Evolutionary conservation across 345 rosid genomes (phyloP), one percentile per base, ranked within the genome.

Genomic region (Geranium brycei): DNA sequence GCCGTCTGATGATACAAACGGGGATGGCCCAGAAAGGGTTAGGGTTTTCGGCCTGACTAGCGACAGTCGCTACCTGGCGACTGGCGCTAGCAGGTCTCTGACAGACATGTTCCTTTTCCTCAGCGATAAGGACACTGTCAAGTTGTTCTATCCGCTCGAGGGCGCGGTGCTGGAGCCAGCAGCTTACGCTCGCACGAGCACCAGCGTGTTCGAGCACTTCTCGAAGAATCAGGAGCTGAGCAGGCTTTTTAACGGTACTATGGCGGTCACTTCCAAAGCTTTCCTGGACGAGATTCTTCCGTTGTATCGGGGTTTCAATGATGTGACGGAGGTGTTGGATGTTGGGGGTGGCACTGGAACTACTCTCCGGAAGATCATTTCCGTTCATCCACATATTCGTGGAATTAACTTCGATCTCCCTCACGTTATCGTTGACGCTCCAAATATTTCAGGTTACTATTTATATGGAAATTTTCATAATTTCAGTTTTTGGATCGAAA

Each of bases 351-450:
- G 67, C 11, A 31, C 32, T 31, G 73, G 68, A 11, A 64, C 63
- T 47, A 4, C 28, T 0, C 51, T 69, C 13, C 12, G 15, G 13
- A 51, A 6, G 19, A 63, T 69, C 5, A 12, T 58, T 5, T 19
- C 67, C 15, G 51, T 19, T 11, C 58, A 64, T 51, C 73, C 68
- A 1, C 60, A 58, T 17, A 69, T 69, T 19, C 68, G 11, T 8
- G 73, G 73, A 1, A 64, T 71, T 4, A 71, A 71, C 66, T 71
- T 71, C 14, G 74, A 71, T 35, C 16, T 60, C 40, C 66, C 74
- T 13, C 63, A 59, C 40, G 69, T 71, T 4, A 31, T 65, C 35
- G 65, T 17, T 30, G 31, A 19, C 0, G 62, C 74, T 19, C 69
- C 69, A 4, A 4, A 3, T 6, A 3, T 30, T 13, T 59, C 57